phyloP scores from a whole-genome alignment of 2,329 filamentous ascomycete genomes.

The Fusarium papillatum region DNA sequence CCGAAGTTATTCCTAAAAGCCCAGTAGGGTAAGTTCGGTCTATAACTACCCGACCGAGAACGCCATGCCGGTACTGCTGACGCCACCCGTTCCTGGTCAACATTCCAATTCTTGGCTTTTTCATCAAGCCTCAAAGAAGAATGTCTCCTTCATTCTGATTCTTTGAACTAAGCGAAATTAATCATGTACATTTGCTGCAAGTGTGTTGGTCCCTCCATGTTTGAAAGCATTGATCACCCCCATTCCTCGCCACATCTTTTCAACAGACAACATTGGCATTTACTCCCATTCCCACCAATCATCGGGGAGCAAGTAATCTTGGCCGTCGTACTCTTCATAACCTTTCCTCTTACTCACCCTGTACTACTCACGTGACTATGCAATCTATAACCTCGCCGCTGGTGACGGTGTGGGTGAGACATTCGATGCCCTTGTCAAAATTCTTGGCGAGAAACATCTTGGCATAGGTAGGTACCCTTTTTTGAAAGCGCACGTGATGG shows the following conservation, averaged over 20 bases:
- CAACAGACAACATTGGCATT: neutral
- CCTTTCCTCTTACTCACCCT: neutral
- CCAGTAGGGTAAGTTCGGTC: neutral
- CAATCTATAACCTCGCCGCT: neutral
- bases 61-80: neutral
- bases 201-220: neutral
- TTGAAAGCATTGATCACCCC: neutral
- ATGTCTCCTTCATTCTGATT: neutral
- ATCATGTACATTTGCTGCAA: neutral
- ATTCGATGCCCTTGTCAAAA: slow-evolving; percentile 34
- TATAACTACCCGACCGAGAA: neutral
- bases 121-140: neutral
- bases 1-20: neutral
- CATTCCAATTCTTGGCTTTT: neutral
- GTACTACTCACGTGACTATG: neutral
- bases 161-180: neutral
- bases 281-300: neutral
- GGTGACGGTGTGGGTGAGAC: slow-evolving; percentile 5
- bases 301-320: neutral
- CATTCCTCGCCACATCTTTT: neutral
- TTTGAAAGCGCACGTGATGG: slow-evolving; percentile 46
- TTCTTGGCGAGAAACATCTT: slow-evolving; percentile 48
- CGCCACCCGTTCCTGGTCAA: neutral
- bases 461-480: slow-evolving; percentile 16
- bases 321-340: neutral